A percentile compares a stretch with the other conserved stretches of the same genome.
These are phyloP conservation scores for Moesziomyces antarcticus DNA, from an alignment of 1,284 basidiomycete genomes.

Conservation along the genomic window DNA sequence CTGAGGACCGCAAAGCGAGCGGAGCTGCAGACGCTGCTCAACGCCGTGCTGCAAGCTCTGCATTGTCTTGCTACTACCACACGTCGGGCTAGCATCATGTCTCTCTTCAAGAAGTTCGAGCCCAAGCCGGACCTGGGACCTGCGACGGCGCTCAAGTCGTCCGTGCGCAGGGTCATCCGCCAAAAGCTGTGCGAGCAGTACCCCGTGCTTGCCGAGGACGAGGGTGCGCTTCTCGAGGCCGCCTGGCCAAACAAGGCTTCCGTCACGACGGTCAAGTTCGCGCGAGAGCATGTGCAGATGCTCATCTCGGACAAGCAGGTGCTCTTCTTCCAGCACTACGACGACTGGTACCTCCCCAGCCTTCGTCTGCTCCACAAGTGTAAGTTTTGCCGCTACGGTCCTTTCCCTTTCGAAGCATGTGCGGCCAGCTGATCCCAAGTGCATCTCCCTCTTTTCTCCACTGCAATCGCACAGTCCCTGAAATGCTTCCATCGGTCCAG, in stretches of 20 bases:
- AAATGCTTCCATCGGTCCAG: slow-evolving; percentile 87
- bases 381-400: slow-evolving; percentile 15
- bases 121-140: slow-evolving; percentile 87
- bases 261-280: slow-evolving; percentile 86
- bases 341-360: slow-evolving; percentile 90
- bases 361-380: slow-evolving; percentile 87
- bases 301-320: slow-evolving; percentile 87
- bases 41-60: background rate
- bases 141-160: slow-evolving; percentile 94
- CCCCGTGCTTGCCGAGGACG: slow-evolving; percentile 72
- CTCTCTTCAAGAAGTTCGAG: slow-evolving; percentile 66
- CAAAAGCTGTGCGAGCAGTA: slow-evolving; percentile 83
- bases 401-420: background rate
- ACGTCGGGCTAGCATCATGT: slow-evolving; percentile 47
- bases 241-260: slow-evolving; percentile 99
- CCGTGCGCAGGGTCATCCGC: slow-evolving; percentile 89
- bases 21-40: slow-evolving; percentile 4
- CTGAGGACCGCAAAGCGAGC: slow-evolving; percentile 4
- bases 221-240: slow-evolving; percentile 79
- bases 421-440: slow-evolving; percentile 4
- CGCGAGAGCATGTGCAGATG: slow-evolving; percentile 94
- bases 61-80: background rate
- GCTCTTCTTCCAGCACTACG: slow-evolving; percentile 96
- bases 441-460: background rate
- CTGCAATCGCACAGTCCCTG: slow-evolving; percentile 11